Base-by-base conservation (phyloP, 257 asterid species). In the Linderniella brevidens region DNA sequence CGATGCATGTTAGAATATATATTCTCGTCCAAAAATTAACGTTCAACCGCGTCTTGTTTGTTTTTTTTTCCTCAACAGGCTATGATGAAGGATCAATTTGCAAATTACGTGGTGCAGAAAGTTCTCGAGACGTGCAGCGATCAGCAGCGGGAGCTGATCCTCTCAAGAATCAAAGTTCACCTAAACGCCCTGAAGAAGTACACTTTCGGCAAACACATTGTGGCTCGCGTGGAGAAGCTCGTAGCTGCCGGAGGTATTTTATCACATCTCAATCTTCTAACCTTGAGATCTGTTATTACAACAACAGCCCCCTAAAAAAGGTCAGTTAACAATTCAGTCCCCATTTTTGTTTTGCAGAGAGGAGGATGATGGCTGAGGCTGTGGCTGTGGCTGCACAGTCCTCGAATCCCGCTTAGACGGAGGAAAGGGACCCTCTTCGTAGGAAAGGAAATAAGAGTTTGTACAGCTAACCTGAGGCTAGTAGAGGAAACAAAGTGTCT, bases 391-490 rank as follows among this genome's bases (percentile, higher is more conserved):
- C 32, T 49, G 54, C 54, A 11, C 54, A 25, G 41, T 13, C 54
- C 54, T 35, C 36, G 14, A 32, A 25, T 35, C 40, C 5, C n/a
- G 36, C 13, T 3, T 1, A n/a, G 19, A 35, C 15, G 41, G 4
- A 43, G 13, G 3, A 41, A 12, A 17, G 13, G 14, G 17, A 13
- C 17, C 18, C 4, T 25, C 4, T 25, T 25, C 16, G 49, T 67
- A 65, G 75, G 76, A 50, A 70, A 55, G 69, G 49, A 60, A 50
- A 73, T 60, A 55, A 65, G 46, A 41, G 48, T 12, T 60, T 79
- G 92, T 79, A 79, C 92, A 79, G 86, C 82, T 79, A 74, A 79
- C 83, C 48, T n/a, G 75, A 78, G 85, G 92, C 77, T 72, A 78
- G 92, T 78, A 75, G 75, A 85, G 73, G 48, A 13, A 43, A 8